Conservation (phyloP, 768 basidiomycete genomes). For the Leucocoprinus birnbaumii region DNA sequence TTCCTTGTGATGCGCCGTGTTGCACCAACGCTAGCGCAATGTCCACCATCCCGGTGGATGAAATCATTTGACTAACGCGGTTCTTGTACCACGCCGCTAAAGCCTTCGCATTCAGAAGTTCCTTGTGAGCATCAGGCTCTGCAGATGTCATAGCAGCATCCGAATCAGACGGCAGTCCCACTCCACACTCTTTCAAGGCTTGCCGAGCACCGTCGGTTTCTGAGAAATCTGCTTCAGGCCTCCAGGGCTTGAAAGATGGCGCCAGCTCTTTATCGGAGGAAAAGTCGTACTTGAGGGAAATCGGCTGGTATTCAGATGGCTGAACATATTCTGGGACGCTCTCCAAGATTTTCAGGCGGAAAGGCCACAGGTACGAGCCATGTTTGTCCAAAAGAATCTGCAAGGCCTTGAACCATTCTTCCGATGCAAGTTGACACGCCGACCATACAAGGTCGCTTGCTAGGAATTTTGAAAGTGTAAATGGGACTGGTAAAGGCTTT, state of each 20-base stretch:
- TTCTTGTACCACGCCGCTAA: slow-evolving; percentile 74
- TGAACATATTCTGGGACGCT: slow-evolving; percentile 71
- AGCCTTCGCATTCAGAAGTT: slow-evolving; percentile 42
- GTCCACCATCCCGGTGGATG: slow-evolving; percentile 72
- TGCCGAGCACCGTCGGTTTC: slow-evolving; percentile 44
- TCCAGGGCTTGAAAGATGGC: slow-evolving; percentile 38
- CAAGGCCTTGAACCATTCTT: slow-evolving; percentile 56
- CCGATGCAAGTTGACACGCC: slow-evolving; percentile 66
- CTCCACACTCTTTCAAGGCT: slow-evolving; percentile 30
- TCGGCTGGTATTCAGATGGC: slow-evolving; percentile 54
- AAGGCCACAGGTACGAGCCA: slow-evolving; percentile 56
- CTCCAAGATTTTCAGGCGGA: slow-evolving; percentile 67
- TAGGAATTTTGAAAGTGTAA: slow-evolving; percentile 68
- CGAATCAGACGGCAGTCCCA: slow-evolving; percentile 6
- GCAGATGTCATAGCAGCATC: slow-evolving; percentile 15
- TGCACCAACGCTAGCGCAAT: slow-evolving; percentile 78
- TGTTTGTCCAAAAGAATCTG: slow-evolving; percentile 58
- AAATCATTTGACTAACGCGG: slow-evolving; percentile 61
- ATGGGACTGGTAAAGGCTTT: slow-evolving; percentile 29
- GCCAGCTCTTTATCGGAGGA: slow-evolving; percentile 40
- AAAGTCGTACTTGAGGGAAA: slow-evolving; percentile 64
- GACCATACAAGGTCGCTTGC: slow-evolving; percentile 49
- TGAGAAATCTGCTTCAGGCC: slow-evolving; percentile 54
- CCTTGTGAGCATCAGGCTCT: slow-evolving; percentile 16
- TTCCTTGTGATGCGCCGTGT: slow-evolving; percentile 78